A percentile compares a stretch with the other conserved stretches of the same genome.
These are phyloP conservation scores for Trichocladium uniseriatum DNA, from an alignment of 495 filamentous ascomycete genomes.

Conservation along the genomic window DNA sequence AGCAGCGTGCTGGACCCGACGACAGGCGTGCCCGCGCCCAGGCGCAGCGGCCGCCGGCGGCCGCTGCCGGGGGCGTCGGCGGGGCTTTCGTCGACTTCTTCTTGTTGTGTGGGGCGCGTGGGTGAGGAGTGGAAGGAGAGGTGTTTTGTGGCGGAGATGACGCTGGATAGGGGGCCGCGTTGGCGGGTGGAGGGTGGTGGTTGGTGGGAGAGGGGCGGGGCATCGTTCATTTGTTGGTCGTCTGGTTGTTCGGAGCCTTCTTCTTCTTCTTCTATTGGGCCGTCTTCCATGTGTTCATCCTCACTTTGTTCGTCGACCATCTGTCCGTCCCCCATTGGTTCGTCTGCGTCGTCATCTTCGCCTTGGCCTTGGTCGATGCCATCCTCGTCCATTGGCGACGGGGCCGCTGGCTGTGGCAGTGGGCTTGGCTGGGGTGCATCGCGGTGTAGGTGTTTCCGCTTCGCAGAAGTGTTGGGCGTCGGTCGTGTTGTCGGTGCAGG, in stretches of 20 bases:
- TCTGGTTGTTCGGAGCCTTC: no score
- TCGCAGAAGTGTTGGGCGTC: conserved; percentile 35
- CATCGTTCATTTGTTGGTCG: background rate
- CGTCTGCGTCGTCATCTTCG: background rate
- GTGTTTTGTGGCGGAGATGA: conserved; percentile 7
- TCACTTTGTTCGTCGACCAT: background rate
- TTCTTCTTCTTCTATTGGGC: background rate
- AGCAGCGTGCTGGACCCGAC: conserved; percentile 23
- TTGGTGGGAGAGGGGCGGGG: background rate
- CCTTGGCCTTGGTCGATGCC: background rate
- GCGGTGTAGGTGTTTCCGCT: conserved; percentile 24
- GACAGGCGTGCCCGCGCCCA: conserved; percentile 17
- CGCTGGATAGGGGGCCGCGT: conserved; percentile 7
- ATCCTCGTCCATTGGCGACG: background rate
- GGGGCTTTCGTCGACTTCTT: conserved; percentile 37
- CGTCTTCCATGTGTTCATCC: background rate
- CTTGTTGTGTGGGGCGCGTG: background rate
- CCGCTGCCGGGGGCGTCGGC: conserved; percentile 39
- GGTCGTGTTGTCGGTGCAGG: conserved; percentile 17
- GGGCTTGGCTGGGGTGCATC: background rate
- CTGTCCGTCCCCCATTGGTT: background rate
- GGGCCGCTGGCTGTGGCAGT: conserved; percentile 6
- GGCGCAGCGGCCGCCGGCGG: conserved; percentile 24
- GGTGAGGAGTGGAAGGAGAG: conserved; percentile 4
- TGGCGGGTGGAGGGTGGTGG: background rate